Conservation (phyloP, 2,329 filamentous ascomycete genomes). For the Trichoderma sp. region DNA sequence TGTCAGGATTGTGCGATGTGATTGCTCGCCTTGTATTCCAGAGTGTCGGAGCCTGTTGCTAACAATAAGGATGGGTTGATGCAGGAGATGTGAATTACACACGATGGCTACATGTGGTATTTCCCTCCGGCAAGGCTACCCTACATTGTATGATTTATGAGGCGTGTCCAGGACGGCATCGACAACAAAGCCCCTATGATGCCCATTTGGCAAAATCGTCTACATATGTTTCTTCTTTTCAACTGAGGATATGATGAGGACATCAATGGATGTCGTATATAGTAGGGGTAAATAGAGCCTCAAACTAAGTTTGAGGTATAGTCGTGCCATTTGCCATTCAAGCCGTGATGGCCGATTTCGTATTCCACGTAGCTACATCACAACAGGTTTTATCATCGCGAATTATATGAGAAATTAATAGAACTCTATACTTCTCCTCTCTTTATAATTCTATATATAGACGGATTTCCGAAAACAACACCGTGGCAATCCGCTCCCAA, state of each 20-base stretch:
- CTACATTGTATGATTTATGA: background rate
- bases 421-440: background rate
- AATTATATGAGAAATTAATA: background rate
- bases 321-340: background rate
- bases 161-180: background rate
- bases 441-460: background rate
- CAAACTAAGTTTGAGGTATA: background rate
- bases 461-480: background rate
- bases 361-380: background rate
- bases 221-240: background rate
- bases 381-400: background rate
- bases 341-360: background rate
- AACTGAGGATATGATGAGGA: background rate
- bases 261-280: background rate
- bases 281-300: background rate
- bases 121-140: background rate
- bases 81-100: background rate
- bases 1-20: background rate
- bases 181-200: background rate
- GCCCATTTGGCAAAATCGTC: background rate
- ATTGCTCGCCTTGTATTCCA: background rate
- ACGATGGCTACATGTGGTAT: background rate
- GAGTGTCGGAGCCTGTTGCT: background rate
- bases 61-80: background rate
- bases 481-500: background rate